These are phyloP conservation scores for Pythium folliculosum DNA, from an alignment of 352 stramenopile genomes.

Conservation along the genomic window DNA sequence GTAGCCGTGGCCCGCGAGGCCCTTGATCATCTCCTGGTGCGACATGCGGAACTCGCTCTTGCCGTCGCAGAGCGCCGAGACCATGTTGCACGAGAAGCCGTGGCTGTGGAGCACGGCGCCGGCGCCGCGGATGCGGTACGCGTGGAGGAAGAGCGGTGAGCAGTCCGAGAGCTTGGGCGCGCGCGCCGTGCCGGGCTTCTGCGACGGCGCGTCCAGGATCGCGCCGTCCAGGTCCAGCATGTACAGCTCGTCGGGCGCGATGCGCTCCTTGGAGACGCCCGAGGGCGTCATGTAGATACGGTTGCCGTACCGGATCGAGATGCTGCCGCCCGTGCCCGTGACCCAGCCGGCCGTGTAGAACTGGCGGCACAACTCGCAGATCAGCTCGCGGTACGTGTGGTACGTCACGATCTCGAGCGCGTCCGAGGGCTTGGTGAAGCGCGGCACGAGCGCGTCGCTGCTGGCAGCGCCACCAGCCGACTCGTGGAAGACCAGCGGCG, in stretches of 20 bases:
- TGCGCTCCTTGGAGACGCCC: slow-evolving; percentile 96
- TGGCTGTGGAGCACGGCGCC: slow-evolving; percentile 83
- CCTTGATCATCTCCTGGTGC: slow-evolving; percentile 98
- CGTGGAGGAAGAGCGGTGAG: slow-evolving; percentile 92
- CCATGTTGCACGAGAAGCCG: slow-evolving; percentile 84
- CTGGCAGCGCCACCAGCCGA: no score
- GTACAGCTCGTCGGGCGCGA: slow-evolving; percentile 94
- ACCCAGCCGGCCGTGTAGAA: slow-evolving; percentile 91
- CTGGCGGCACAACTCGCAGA: slow-evolving; percentile 73
- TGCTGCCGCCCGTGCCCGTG: slow-evolving; percentile 93
- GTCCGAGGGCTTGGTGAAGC: slow-evolving; percentile 47
- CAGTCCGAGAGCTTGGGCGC: slow-evolving; percentile 91
- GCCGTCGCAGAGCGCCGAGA: slow-evolving; percentile 88
- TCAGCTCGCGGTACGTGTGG: slow-evolving; percentile 55
- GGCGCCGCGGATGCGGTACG: slow-evolving; percentile 86
- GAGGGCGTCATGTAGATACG: slow-evolving; percentile 95
- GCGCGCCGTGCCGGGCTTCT: slow-evolving; percentile 32
- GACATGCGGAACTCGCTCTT: slow-evolving; percentile 88
- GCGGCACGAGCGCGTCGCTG: slow-evolving; percentile 20
- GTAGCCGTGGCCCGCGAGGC: slow-evolving; percentile 91
- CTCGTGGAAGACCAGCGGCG: slow-evolving; percentile 26
- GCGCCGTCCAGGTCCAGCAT: slow-evolving; percentile 88
- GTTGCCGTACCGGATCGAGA: slow-evolving; percentile 92
- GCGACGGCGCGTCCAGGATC: slow-evolving; percentile 66
- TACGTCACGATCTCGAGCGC: slow-evolving; percentile 45